phyloP scores from a whole-genome alignment of 768 basidiomycete species.

The Baorangia bicolor region DNA sequence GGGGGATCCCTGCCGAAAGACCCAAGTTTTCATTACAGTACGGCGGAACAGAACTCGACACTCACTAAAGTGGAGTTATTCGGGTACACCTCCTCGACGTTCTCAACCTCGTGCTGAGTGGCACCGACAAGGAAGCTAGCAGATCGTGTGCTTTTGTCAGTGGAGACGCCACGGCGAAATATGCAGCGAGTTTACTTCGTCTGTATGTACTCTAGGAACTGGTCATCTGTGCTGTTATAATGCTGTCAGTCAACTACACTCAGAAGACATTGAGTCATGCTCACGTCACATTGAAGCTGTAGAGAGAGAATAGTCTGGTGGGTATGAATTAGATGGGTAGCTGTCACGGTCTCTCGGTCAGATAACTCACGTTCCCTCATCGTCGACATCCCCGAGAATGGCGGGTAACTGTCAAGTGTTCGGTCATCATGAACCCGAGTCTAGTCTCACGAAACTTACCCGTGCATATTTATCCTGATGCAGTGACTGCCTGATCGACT shows the following conservation, averaged over 20 bases:
- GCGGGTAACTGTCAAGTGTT: too few relatives aligned
- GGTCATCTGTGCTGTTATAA: background rate
- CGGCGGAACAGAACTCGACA: background rate
- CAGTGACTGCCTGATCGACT: too few relatives aligned
- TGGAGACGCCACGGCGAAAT: background rate
- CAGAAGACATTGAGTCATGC: conserved; percentile 5
- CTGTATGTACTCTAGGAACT: conserved; percentile 5
- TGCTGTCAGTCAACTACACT: background rate
- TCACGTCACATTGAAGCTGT: too few relatives aligned
- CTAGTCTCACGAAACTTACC: conserved; percentile 5
- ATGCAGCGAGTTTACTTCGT: background rate
- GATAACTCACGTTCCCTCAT: too few relatives aligned
- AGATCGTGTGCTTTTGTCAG: background rate
- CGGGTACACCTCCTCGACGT: conserved; percentile 2
- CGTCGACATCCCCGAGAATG: too few relatives aligned
- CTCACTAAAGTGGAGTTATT: conserved; percentile 1
- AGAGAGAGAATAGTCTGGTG: conserved; percentile 31
- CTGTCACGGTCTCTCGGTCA: background rate
- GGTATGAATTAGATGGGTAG: too few relatives aligned
- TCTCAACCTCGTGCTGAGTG: background rate
- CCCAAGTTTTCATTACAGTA: background rate
- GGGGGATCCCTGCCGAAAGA: conserved; percentile 23
- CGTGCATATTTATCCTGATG: conserved; percentile 33
- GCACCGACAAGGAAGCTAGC: conserved; percentile 14
- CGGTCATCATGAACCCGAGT: too few relatives aligned